A percentile compares a stretch with the other conserved stretches of the same genome.
These are phyloP conservation scores for Tuber microsphaerosporum DNA, from an alignment of 495 filamentous ascomycete species.

Conservation along the genomic window DNA sequence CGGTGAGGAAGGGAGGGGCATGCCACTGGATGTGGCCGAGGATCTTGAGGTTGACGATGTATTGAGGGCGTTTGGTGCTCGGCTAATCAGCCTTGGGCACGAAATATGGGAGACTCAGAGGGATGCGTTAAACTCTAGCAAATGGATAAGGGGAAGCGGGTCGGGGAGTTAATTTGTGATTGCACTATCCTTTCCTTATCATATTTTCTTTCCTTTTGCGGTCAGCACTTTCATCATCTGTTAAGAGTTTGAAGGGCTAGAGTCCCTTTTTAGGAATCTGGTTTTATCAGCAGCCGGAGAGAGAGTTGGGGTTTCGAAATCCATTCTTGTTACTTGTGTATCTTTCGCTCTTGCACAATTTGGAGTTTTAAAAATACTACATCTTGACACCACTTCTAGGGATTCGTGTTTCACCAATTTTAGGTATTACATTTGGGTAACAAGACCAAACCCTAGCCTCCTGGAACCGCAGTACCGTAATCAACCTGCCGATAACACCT, in stretches of 20 bases:
- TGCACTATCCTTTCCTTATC: background rate
- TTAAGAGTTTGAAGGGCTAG: background rate
- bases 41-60: slow-evolving; percentile 39
- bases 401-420: background rate
- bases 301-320: background rate
- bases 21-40: slow-evolving; percentile 17
- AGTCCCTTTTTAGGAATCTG: background rate
- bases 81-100: slow-evolving; percentile 42
- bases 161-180: background rate
- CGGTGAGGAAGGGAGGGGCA: slow-evolving; percentile 38
- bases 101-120: slow-evolving; percentile 19
- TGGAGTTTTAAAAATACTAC: background rate
- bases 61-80: slow-evolving; percentile 45
- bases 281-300: background rate
- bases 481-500: background rate
- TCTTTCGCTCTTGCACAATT: background rate
- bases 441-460: background rate
- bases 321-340: background rate
- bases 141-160: slow-evolving; percentile 6
- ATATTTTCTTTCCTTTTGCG: background rate
- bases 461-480: background rate
- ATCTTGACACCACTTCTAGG: background rate
- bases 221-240: background rate
- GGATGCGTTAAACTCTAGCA: slow-evolving; percentile 14
- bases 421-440: background rate